Percentiles rank a stretch among this genome's conserved stretches.
Evolutionary conservation across 768 basidiomycete species (phyloP).

Genomic region (Lanmaoa rubissima): DNA sequence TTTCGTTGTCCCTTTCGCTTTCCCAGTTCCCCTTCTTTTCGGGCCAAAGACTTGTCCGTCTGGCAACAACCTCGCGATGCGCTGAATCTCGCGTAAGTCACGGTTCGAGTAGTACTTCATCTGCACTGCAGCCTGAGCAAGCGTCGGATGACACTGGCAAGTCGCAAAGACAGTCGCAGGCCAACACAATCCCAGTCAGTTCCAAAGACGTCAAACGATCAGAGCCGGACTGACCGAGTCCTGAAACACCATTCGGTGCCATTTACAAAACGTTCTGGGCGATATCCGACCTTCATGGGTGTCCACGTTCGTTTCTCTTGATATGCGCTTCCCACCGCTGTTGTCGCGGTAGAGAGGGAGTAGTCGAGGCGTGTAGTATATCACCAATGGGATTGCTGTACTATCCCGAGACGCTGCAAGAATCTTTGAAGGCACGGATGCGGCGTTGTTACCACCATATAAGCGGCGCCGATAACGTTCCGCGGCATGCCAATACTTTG

Average conservation of each 20-base stretch:
- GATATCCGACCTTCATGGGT: slow-evolving; percentile 31
- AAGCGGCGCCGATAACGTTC: slow-evolving; percentile 28
- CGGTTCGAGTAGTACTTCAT: slow-evolving; percentile 38
- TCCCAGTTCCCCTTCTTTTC: not conserved
- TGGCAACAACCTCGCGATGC: slow-evolving; percentile 40
- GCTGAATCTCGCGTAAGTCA: slow-evolving; percentile 40
- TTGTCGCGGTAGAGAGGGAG: slow-evolving; percentile 38
- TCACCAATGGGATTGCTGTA: slow-evolving; percentile 24
- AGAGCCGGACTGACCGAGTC: slow-evolving; percentile 35
- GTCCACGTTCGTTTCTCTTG: slow-evolving; percentile 11
- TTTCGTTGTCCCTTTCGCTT: slow-evolving; percentile 19
- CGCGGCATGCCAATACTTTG: slow-evolving; percentile 33
- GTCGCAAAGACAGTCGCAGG: not conserved
- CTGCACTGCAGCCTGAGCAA: slow-evolving; percentile 31
- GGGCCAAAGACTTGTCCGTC: slow-evolving; percentile 37
- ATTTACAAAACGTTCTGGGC: slow-evolving; percentile 40
- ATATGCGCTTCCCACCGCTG: not conserved
- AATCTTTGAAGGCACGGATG: not conserved
- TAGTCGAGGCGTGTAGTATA: slow-evolving; percentile 37
- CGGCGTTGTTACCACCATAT: slow-evolving; percentile 18
- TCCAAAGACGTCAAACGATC: not conserved
- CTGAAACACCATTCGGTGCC: slow-evolving; percentile 46
- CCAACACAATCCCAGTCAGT: not conserved
- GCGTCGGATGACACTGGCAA: slow-evolving; percentile 36
- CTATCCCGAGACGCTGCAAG: slow-evolving; percentile 4